Evolutionary conservation across 2,329 filamentous ascomycete species (phyloP).

Genomic region (Fusarium ambrosium): DNA sequence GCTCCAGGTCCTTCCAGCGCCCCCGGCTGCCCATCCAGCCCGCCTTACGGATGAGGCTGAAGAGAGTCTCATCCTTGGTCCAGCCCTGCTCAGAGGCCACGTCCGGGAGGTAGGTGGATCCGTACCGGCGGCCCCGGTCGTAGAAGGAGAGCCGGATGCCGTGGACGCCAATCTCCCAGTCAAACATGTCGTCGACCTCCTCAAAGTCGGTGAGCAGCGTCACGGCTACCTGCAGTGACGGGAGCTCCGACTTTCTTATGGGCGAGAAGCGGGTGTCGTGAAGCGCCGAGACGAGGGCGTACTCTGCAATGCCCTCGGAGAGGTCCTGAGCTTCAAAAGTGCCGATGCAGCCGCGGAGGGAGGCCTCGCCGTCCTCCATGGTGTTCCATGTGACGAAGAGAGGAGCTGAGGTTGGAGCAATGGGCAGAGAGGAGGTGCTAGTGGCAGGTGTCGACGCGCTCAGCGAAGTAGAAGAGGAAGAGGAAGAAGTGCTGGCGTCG

Average conservation of each 20-base stretch:
- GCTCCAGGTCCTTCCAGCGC: slow-evolving; percentile 82
- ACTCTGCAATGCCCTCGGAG: slow-evolving; percentile 78
- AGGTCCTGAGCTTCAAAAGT: slow-evolving; percentile 88
- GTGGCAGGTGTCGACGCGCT: slow-evolving; percentile 62
- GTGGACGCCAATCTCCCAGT: slow-evolving; percentile 90
- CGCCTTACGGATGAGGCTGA: slow-evolving; percentile 93
- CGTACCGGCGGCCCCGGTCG: slow-evolving; percentile 79
- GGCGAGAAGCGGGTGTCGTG: slow-evolving; percentile 74
- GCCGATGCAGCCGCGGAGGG: slow-evolving; percentile 93
- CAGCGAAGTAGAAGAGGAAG: slow-evolving; percentile 57
- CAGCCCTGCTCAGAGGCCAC: slow-evolving; percentile 94
- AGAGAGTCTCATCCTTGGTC: slow-evolving; percentile 91
- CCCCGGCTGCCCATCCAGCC: slow-evolving; percentile 88
- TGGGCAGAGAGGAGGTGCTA: slow-evolving; percentile 58
- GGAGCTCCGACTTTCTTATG: slow-evolving; percentile 67
- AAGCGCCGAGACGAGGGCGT: slow-evolving; percentile 83
- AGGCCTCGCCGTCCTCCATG: slow-evolving; percentile 61
- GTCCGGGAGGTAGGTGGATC: slow-evolving; percentile 92
- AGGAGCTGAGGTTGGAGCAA: slow-evolving; percentile 68
- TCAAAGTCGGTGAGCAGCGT: slow-evolving; percentile 92
- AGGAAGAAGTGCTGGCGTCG: slow-evolving; percentile 51
- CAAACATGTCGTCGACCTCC: slow-evolving; percentile 77
- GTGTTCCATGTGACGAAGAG: slow-evolving; percentile 98
- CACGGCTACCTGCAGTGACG: slow-evolving; percentile 73
- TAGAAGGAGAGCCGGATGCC: slow-evolving; percentile 89